These are phyloP conservation scores for Entomortierella chlamydospora DNA, from an alignment of 192 early-diverging fungal species.

Conservation along the genomic window DNA sequence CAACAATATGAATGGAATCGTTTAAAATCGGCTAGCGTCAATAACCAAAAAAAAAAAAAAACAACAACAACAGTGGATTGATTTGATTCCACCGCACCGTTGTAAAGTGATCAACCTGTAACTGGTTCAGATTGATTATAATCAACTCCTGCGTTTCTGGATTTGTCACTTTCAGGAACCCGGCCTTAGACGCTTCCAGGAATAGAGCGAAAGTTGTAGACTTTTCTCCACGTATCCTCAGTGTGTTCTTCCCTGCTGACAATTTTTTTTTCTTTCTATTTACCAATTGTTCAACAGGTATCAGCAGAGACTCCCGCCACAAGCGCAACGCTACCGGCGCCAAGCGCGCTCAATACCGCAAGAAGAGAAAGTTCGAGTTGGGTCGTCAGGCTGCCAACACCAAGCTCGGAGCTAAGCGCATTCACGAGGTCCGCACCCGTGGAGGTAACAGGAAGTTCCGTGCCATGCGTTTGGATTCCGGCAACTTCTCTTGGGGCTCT, in stretches of 20 bases:
- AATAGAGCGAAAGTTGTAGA: no score
- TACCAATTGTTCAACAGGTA: constrained; percentile 74
- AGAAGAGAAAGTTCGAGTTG: constrained; percentile 99
- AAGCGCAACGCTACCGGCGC: constrained; percentile 98
- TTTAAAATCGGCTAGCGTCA: no score
- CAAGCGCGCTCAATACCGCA: constrained; percentile 99
- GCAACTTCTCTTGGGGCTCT: constrained; percentile 99
- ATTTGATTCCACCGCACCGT: no score
- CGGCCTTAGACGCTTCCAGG: no score
- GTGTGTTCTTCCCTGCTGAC: neutral
- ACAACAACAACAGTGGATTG: no score
- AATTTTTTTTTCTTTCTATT: constrained; percentile 2
- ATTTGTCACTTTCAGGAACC: neutral
- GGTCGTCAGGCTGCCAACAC: constrained; percentile 99
- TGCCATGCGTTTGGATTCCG: constrained; percentile 95
- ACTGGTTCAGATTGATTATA: no score
- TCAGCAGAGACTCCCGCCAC: constrained; percentile 99
- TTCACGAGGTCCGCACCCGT: constrained; percentile 96
- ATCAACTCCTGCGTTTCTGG: neutral
- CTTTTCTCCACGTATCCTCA: no score
- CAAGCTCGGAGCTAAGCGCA: constrained; percentile 96
- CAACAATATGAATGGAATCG: no score
- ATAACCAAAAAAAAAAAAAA: no score
- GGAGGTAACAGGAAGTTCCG: constrained; percentile 99
- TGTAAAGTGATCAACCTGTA: no score